A percentile compares a stretch with the other conserved stretches of the same genome.
These are phyloP conservation scores for Fusarium agapanthi DNA, from an alignment of 2,329 filamentous ascomycete genomes.

Conservation along the genomic window DNA sequence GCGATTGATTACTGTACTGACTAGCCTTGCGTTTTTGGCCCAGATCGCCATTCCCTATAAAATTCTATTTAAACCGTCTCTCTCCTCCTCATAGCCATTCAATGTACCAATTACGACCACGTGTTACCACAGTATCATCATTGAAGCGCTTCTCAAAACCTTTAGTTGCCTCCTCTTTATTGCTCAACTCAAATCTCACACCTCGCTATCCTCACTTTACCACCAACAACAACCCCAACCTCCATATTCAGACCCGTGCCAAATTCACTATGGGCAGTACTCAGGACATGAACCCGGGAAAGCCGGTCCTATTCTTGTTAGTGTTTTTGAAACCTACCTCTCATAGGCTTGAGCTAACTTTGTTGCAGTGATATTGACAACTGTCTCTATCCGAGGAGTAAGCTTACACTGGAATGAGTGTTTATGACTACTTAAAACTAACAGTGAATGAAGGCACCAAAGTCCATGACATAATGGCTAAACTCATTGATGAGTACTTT, in stretches of 20 bases:
- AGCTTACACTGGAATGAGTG: conserved; percentile 39
- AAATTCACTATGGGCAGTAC: conserved; percentile 45
- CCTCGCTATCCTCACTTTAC: conserved; percentile 12
- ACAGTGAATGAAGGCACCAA: conserved; percentile 64
- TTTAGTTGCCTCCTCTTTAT: conserved; percentile 8
- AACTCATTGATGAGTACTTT: conserved; percentile 76
- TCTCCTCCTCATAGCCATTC: conserved; percentile 19
- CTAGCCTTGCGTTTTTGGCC: conserved; percentile 17
- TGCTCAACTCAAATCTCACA: conserved; percentile 21
- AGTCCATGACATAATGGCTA: conserved; percentile 88
- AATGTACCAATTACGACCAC: conserved; percentile 38
- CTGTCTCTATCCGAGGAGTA: conserved; percentile 91
- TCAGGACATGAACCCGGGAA: conserved; percentile 47
- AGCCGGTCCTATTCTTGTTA: conserved; percentile 57
- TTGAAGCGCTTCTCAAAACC: conserved; percentile 29
- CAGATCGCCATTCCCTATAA: conserved; percentile 12
- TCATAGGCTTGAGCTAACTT: conserved; percentile 13
- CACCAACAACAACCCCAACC: conserved; percentile 8
- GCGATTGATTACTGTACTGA: background rate
- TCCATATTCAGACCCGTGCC: conserved; percentile 6
- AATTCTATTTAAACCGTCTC: conserved; percentile 11
- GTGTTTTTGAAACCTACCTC: conserved; percentile 3
- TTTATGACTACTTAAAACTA: conserved; percentile 5
- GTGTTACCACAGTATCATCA: conserved; percentile 25
- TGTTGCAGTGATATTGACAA: conserved; percentile 93